Base-by-base conservation (phyloP, 2,329 filamentous ascomycete species). In the Aspergillus sp. region DNA sequence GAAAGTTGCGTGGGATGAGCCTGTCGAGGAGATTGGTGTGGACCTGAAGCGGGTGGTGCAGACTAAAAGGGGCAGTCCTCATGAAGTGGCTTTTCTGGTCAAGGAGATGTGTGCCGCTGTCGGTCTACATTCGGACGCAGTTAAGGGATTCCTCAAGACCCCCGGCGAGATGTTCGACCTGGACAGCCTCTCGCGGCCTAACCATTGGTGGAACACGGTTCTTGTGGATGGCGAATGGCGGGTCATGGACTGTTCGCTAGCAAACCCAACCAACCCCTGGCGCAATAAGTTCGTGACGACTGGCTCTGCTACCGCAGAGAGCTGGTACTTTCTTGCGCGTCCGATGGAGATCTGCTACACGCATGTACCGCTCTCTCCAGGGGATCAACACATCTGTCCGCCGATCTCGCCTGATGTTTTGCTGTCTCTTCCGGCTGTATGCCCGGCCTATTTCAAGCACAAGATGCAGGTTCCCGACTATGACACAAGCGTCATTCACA, bases 191-290 rank as follows among this genome's bases (percentile, higher is more conserved):
- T 89, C 90, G n/a, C 84, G 87, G 26, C 82, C 93, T 0, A 99
- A 99, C 65, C 94, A 99, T 73, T 97, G 89, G 85, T 99, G 94
- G 94, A 99, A 99, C 62, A 86, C 90, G 0, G 90, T 97, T 16
- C 76, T 96, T 33, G 86, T 96, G 8, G 94, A 99, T 69, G 87
- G 89, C 19, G 91, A 96, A 73, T 99, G 94, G 94, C 88, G 94
- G 47, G 88, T 97, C 59, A 90, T 99, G 76, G 94, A 99, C 70
- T 94, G 90, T 69, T 95, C 90, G 33, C 79, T 99, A 45, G 91
- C 94, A 3, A 92, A 88, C 57, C 92, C 93, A 11, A 96, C 93
- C 0, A 90, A 97, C 64, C 93, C 94, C 9, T 85, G 83, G 52
- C 83, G 95, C 45, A 79, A 77, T 14, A 77, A 85, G 30, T 97